phyloP scores from a whole-genome alignment of 2,329 filamentous ascomycete genomes.

The Fusarium incarnatum region DNA sequence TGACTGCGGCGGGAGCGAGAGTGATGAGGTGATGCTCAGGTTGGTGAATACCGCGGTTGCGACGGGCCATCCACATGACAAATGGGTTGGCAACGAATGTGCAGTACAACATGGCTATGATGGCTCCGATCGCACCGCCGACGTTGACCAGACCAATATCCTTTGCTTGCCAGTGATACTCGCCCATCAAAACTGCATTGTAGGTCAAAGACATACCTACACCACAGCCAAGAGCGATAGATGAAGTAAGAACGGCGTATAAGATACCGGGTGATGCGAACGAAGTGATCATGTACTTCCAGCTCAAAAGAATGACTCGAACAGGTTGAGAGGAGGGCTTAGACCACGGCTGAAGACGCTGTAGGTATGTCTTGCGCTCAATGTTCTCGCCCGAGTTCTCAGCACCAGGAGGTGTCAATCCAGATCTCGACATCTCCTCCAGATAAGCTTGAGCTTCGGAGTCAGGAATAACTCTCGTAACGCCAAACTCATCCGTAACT shows the following conservation, averaged over 20 bases:
- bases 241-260: slow-evolving; percentile 10
- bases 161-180: slow-evolving; percentile 15
- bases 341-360: slow-evolving; percentile 19
- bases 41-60: slow-evolving; percentile 24
- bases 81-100: slow-evolving; percentile 16
- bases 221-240: slow-evolving; percentile 11
- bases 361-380: slow-evolving; percentile 2
- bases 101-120: slow-evolving; percentile 15
- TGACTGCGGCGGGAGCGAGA: slow-evolving; percentile 24
- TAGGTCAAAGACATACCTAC: slow-evolving; percentile 18
- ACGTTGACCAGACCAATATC: slow-evolving; percentile 13
- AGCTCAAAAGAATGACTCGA: slow-evolving; percentile 9
- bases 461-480: slow-evolving; percentile 15
- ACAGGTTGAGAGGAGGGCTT: slow-evolving; percentile 4
- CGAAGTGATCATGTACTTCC: slow-evolving; percentile 11
- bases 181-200: slow-evolving; percentile 10
- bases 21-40: slow-evolving; percentile 35
- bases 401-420: slow-evolving; percentile 3
- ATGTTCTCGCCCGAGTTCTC: neutral
- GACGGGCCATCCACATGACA: slow-evolving; percentile 29
- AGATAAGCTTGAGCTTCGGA: slow-evolving; percentile 16
- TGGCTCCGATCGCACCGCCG: slow-evolving; percentile 1
- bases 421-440: slow-evolving; percentile 3
- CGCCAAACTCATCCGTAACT: slow-evolving; percentile 14
- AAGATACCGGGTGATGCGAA: slow-evolving; percentile 11